phyloP scores from a whole-genome alignment of 345 rosid species.

The Anastatica hierochuntica region DNA sequence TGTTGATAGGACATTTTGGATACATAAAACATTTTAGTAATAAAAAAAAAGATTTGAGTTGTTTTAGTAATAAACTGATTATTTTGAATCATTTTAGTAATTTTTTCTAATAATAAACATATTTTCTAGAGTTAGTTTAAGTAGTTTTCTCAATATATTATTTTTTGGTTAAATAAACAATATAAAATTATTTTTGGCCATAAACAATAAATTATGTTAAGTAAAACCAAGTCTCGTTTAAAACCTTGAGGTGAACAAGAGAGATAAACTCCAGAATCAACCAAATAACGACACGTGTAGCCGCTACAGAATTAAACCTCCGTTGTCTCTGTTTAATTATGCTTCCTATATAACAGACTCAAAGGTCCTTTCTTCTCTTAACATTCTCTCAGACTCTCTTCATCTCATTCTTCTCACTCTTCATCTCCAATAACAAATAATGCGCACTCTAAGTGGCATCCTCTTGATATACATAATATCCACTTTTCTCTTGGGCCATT shows the following conservation, averaged over 20 bases:
- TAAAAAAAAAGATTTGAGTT: too few relatives aligned
- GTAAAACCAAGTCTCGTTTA: conserved; percentile 2
- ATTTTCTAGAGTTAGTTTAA: too few relatives aligned
- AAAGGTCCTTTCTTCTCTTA: conserved; percentile 6
- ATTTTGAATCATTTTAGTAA: too few relatives aligned
- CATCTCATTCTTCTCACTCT: not conserved
- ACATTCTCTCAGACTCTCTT: not conserved
- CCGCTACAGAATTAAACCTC: conserved; percentile 3
- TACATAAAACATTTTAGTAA: too few relatives aligned
- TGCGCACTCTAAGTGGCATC: conserved; percentile 13
- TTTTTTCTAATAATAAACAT: too few relatives aligned
- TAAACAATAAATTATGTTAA: too few relatives aligned
- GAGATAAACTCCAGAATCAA: conserved; percentile 27
- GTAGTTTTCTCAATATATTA: too few relatives aligned
- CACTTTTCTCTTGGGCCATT: conserved; percentile 14
- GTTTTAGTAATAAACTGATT: too few relatives aligned
- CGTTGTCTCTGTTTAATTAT: not conserved
- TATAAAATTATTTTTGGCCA: too few relatives aligned
- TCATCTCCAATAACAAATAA: conserved; percentile 5
- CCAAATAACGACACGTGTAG: conserved; percentile 38
- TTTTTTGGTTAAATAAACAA: not conserved
- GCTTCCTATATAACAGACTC: conserved; percentile 28
- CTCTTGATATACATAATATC: conserved; percentile 18
- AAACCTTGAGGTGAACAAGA: conserved; percentile 12
- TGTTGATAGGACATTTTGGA: too few relatives aligned